Percentiles rank a stretch among this genome's conserved stretches.
Conservation (phyloP, 2,329 filamentous ascomycete genomes). For the Onygena corvina region DNA sequence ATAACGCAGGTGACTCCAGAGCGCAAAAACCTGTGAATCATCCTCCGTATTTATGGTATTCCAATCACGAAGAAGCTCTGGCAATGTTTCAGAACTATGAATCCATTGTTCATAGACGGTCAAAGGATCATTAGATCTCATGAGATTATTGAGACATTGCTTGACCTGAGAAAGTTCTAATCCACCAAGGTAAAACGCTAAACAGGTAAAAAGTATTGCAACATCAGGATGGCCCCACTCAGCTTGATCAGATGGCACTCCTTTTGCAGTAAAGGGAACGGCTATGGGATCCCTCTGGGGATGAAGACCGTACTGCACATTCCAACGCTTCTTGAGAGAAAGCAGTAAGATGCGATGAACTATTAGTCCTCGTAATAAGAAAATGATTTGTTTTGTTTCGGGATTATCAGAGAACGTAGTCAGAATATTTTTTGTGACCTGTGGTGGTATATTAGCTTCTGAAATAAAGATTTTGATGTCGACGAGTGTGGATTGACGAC, state of each 20-base stretch:
- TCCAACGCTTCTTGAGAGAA: conserved; percentile 49
- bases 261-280: conserved; percentile 51
- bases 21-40: conserved; percentile 32
- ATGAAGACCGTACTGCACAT: conserved; percentile 53
- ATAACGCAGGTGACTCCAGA: conserved; percentile 43
- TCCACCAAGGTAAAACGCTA: conserved; percentile 48
- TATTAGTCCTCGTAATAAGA: conserved; percentile 38
- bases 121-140: conserved; percentile 41
- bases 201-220: conserved; percentile 43
- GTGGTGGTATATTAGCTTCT: conserved; percentile 3
- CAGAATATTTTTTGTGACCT: background rate
- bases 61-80: conserved; percentile 31
- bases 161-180: conserved; percentile 42
- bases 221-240: conserved; percentile 54
- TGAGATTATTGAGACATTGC: conserved; percentile 37
- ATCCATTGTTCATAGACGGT: conserved; percentile 36
- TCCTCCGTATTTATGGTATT: conserved; percentile 50
- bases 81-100: conserved; percentile 24
- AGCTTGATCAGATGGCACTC: conserved; percentile 42
- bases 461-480: conserved; percentile 11
- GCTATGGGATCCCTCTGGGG: conserved; percentile 36
- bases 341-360: conserved; percentile 45
- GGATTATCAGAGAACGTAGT: conserved; percentile 11
- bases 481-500: background rate
- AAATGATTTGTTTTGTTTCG: conserved; percentile 8